Evolutionary conservation across 2,329 filamentous ascomycete species (phyloP), one percentile per base, ranked within the genome.

Genomic region (Plenodomus lindquistii): DNA sequence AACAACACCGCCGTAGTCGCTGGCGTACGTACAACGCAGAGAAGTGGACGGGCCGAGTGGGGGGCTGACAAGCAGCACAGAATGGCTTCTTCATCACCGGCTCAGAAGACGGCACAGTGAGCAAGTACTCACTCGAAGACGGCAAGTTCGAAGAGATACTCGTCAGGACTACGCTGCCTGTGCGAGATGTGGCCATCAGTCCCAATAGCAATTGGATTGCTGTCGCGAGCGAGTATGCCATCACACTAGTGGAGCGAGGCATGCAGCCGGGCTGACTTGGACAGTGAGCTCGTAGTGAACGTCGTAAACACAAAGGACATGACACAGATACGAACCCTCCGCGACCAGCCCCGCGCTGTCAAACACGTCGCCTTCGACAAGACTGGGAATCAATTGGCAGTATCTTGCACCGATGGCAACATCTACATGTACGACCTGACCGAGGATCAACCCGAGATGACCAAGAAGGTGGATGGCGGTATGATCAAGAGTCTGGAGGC

Each of bases 91-190:
- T 97, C 69, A 84, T 97, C 37, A 85, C 91, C 53, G 94, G 91
- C 21, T 89, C 90, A 17, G 93, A 99, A 72, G 92, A 97, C 75
- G 94, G 95, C 66, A 94, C 88, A n/a, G 91, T 99, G 64, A 96
- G 88, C 77, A 85, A 91, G 62, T 99, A 95, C 77, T 89, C 88
- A n/a, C 81, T 97, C 41, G 80, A 83, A 47, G 84, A 83, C 2
- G 86, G 86, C 63, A 73, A 79, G 21, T 90, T 95, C 74, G 89
- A 96, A 54, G 86, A 87, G 50, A 88, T 95, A 57, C 82, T 99
- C 42, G 82, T 91, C 20, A 86, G 94, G 56, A 89, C 87, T 48
- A 86, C 91, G n/a, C 77, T 97, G 2, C 90, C 94, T 0, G 84
- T 97, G 24, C 84, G 94, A 64, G 91, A 97, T 70, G 79, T 99